Evolutionary conservation across 495 filamentous ascomycete species (phyloP).

Genomic region (Glonium stellatum): DNA sequence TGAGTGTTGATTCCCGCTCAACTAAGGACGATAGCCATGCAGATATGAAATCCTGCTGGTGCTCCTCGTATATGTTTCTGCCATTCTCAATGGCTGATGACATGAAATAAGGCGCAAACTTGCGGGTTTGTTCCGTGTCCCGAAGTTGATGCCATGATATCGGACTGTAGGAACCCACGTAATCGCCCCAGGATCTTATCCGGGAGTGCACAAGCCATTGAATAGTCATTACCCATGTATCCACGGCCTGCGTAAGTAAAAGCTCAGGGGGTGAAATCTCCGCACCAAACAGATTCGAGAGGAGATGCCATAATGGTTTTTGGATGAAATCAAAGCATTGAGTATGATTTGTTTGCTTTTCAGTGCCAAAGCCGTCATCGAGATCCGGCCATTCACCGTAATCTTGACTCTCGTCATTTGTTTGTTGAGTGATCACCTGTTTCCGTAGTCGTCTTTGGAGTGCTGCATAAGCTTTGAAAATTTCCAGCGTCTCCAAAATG

Average conservation of each 20-base stretch:
- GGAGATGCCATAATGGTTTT: conserved; percentile 47
- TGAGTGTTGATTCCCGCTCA: conserved; percentile 58
- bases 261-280: conserved; percentile 53
- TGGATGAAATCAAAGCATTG: conserved; percentile 39
- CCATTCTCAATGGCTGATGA: conserved; percentile 50
- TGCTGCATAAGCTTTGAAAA: conserved; percentile 35
- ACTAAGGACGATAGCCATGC: conserved; percentile 57
- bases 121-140: conserved; percentile 56
- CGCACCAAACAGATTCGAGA: conserved; percentile 64
- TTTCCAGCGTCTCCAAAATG: conserved; percentile 39
- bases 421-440: conserved; percentile 12
- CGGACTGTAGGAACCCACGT: conserved; percentile 48
- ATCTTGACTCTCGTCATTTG: conserved; percentile 64
- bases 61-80: conserved; percentile 29
- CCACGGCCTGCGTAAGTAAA: conserved; percentile 44
- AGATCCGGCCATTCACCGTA: conserved; percentile 62
- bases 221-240: conserved; percentile 35
- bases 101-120: conserved; percentile 57
- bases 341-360: not conserved
- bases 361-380: conserved; percentile 41
- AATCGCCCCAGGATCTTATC: conserved; percentile 50
- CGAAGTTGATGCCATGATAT: conserved; percentile 58
- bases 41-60: conserved; percentile 45
- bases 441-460: not conserved
- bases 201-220: conserved; percentile 31